Percentiles rank a stretch among this genome's conserved stretches.
Conservation (phyloP, 2,329 filamentous ascomycete species). For the Clonostachys rosea region DNA sequence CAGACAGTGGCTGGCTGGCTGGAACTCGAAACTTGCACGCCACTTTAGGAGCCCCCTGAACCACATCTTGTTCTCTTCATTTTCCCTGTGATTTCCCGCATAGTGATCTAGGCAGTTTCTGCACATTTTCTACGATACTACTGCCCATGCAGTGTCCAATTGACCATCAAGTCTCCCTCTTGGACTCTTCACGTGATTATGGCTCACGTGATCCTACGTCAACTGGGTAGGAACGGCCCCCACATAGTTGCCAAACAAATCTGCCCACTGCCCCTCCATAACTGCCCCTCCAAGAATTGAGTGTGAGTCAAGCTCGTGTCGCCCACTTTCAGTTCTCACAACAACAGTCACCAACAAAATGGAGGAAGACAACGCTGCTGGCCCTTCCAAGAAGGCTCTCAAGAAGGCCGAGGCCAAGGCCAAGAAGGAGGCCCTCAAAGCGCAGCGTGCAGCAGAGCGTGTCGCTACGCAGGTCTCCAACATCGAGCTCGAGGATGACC, state of each 20-base stretch:
- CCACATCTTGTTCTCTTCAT: too few species aligned
- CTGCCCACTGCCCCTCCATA: background rate
- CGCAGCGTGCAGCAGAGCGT: conserved; percentile 66
- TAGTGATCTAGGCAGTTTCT: too few species aligned
- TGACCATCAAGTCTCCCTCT: too few species aligned
- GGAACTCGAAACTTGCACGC: too few species aligned
- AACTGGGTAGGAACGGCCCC: too few species aligned
- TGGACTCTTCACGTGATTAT: too few species aligned
- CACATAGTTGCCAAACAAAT: background rate
- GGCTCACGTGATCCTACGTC: too few species aligned
- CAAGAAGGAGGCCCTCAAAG: conserved; percentile 83
- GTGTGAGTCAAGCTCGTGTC: background rate
- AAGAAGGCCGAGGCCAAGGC: conserved; percentile 86
- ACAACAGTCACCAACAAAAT: background rate
- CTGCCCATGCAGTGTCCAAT: too few species aligned
- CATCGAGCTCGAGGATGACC: conserved; percentile 64
- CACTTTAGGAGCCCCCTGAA: too few species aligned
- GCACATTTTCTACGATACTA: too few species aligned
- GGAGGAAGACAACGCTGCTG: conserved; percentile 9
- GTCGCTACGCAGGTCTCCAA: conserved; percentile 68
- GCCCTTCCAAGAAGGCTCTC: conserved; percentile 70
- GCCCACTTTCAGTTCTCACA: background rate
- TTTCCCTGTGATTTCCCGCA: too few species aligned
- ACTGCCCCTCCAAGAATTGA: conserved; percentile 1
- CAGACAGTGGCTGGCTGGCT: too few species aligned